A percentile compares a stretch with the other conserved stretches of the same genome.
Evolutionary conservation across 495 filamentous ascomycete genomes (phyloP).

Genomic region (Apodospora peruviana): DNA sequence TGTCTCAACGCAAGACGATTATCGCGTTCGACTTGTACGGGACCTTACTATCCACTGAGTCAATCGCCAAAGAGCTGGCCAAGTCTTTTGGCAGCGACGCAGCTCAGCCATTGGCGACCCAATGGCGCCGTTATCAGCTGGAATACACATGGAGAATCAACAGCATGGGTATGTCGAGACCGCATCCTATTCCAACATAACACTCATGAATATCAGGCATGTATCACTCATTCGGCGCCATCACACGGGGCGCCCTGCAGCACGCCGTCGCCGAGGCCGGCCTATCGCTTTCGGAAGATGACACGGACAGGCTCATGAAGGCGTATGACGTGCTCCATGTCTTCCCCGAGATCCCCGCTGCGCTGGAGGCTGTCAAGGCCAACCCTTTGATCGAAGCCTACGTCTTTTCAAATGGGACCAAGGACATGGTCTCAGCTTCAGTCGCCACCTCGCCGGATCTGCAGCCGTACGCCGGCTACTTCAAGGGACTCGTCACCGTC

Average conservation of each 20-base stretch:
- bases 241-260: constrained; percentile 57
- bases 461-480: too few species aligned
- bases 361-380: constrained; percentile 40
- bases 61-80: constrained; percentile 52
- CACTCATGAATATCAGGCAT: too few species aligned
- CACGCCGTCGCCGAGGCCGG: constrained; percentile 59
- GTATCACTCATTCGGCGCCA: constrained; percentile 59
- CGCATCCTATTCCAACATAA: too few species aligned
- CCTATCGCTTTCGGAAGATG: constrained; percentile 31
- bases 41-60: constrained; percentile 65
- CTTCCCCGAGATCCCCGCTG: constrained; percentile 61
- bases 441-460: constrained; percentile 33
- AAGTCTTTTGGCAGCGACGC: constrained; percentile 48
- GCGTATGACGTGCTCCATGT: constrained; percentile 64
- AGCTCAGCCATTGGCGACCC: constrained; percentile 47
- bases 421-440: constrained; percentile 57
- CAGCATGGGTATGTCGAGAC: too few species aligned
- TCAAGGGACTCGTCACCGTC: too few species aligned
- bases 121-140: constrained; percentile 56
- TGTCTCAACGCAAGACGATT: constrained; percentile 42
- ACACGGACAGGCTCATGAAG: constrained; percentile 48
- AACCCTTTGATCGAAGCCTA: constrained; percentile 45
- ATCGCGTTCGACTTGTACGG: constrained; percentile 77
- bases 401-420: constrained; percentile 72
- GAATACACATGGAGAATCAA: constrained; percentile 82